Percentiles rank a stretch among this genome's conserved stretches.
These are phyloP conservation scores for Sabuloglossum arenarium DNA, from an alignment of 495 filamentous ascomycete species.

Conservation along the genomic window DNA sequence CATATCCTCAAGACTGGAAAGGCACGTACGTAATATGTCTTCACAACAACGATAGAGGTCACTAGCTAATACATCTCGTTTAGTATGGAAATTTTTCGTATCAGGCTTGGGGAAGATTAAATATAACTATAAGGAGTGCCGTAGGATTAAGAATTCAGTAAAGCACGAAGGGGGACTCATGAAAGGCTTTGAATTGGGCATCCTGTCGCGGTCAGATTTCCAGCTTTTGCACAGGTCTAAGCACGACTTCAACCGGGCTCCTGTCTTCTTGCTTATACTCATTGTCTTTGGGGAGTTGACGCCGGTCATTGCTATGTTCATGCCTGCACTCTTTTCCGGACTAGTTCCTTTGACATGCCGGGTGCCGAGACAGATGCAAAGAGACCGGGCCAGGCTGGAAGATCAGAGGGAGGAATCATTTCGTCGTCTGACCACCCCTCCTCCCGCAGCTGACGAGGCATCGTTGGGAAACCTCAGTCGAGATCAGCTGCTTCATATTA, in stretches of 20 bases:
- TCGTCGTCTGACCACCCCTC: conserved; percentile 10
- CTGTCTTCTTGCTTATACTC: conserved; percentile 50
- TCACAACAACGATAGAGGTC: neutral
- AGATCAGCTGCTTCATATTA: conserved; percentile 8
- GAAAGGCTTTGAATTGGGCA: neutral
- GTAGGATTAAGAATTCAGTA: conserved; percentile 22
- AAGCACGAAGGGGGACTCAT: neutral
- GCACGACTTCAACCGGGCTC: conserved; percentile 53
- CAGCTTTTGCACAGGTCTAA: conserved; percentile 41
- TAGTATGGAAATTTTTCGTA: neutral
- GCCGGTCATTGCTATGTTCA: conserved; percentile 46
- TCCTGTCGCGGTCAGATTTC: conserved; percentile 35
- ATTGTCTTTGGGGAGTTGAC: conserved; percentile 69
- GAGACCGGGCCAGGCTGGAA: conserved; percentile 29
- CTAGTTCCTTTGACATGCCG: conserved; percentile 63
- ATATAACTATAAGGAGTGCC: conserved; percentile 28
- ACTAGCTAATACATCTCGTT: neutral
- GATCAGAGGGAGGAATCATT: conserved; percentile 24
- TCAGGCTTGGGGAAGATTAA: conserved; percentile 50
- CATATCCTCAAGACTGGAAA: neutral
- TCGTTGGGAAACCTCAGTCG: neutral
- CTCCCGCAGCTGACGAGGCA: neutral
- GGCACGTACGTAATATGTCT: neutral
- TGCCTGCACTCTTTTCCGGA: conserved; percentile 24
- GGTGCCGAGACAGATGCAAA: conserved; percentile 48